Conservation (phyloP, 169 alveolate genomes). For the Theileria orientalis region DNA sequence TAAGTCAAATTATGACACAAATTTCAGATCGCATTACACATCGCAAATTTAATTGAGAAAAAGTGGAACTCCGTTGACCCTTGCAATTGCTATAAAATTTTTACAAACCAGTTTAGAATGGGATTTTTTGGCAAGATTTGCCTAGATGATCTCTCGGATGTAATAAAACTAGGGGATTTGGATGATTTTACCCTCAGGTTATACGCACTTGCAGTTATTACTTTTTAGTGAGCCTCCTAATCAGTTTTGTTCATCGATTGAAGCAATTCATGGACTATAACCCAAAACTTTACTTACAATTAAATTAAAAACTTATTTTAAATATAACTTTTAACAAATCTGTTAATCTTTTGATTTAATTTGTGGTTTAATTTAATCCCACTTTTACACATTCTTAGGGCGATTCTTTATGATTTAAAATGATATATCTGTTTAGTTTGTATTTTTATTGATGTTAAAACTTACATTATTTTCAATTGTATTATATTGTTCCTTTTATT, state of each 20-base stretch:
- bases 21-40: constrained; percentile 39
- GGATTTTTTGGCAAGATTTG: constrained; percentile 58
- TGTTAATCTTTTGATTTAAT: background rate
- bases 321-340: background rate
- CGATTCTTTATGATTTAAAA: background rate
- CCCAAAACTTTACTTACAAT: background rate
- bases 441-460: background rate
- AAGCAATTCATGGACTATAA: constrained; percentile 33
- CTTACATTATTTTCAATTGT: background rate
- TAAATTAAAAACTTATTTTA: too few species aligned
- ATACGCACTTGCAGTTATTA: background rate
- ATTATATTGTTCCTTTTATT: too few species aligned
- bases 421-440: background rate
- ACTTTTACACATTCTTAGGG: background rate
- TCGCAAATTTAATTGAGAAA: constrained; percentile 29
- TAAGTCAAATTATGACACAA: background rate
- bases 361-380: background rate
- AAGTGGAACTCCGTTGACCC: constrained; percentile 53
- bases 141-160: constrained; percentile 54
- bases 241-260: background rate
- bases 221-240: constrained; percentile 21
- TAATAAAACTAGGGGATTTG: constrained; percentile 43
- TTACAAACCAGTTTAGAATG: constrained; percentile 56
- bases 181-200: constrained; percentile 52
- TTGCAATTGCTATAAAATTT: constrained; percentile 47